Base-by-base conservation (phyloP, 805 yeast species). In the Ogataea thermomethanolica region DNA sequence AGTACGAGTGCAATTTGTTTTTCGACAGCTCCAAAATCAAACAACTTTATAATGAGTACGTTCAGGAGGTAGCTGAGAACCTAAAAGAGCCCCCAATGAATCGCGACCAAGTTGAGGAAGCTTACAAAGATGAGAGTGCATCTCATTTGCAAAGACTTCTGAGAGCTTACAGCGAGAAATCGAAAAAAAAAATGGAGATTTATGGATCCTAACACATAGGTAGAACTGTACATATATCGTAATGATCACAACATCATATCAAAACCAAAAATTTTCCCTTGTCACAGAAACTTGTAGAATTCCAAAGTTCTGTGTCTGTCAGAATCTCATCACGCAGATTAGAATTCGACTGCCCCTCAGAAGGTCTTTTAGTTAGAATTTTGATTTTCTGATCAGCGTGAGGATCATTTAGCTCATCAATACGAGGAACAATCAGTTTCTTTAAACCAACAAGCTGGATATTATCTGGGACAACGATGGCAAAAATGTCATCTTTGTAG, bases 401-500 rank as follows among this genome's bases (percentile, higher is more conserved):
- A 5, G 52, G 51, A 0, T 51, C 57, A 23, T 54, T 50, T 15
- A 44, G 43, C 37, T 62, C 66, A 39, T 62, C 65, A 11, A 62
- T 49, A 29, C 64, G 51, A 2, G 65, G 59, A 22, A 55, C 40
- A 7, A 63, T 53, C 14, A 48, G 15, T 15, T 45, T 45, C 39
- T 57, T 61, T 33, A 65, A 41, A 1, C 56, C 57, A 2, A 32
- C 24, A 10, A 64, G 38, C 2, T 50, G 41, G 9, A 54, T 47
- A 27, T 50, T 50, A 3, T 52, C 51, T 3, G 55, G 44, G n/a
- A 64, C 59, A 8, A 53, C 53, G 20, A 85, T 68, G 1, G 88
- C 93, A 66, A 84, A 85, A 11, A 85, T 85, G 56, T 85, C 95
- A 53, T 84, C 93, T 43, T 79, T 81, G 54, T 78, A 84, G 58